These are phyloP conservation scores for Leccinum incarnatum DNA, from an alignment of 768 basidiomycete species.

Conservation along the genomic window DNA sequence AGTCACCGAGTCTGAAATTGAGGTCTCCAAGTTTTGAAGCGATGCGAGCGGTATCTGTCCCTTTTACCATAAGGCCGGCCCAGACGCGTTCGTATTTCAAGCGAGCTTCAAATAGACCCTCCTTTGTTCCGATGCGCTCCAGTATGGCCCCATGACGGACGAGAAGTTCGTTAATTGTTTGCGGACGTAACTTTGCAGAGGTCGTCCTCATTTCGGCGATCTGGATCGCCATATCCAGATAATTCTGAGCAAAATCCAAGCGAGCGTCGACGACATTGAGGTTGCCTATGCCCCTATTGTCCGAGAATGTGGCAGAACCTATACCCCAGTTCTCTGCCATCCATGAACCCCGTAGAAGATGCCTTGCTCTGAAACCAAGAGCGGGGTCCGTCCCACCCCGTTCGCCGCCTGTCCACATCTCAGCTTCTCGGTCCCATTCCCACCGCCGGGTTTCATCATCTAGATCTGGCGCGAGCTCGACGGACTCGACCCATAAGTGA, in stretches of 20 bases:
- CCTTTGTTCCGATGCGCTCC: conserved; percentile 56
- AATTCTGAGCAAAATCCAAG: conserved; percentile 51
- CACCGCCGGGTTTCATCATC: conserved; percentile 56
- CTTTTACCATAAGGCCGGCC: conserved; percentile 40
- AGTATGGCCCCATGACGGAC: conserved; percentile 52
- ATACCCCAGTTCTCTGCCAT: conserved; percentile 65
- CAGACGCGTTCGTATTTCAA: conserved; percentile 58
- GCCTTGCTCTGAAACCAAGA: conserved; percentile 59
- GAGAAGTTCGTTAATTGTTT: conserved; percentile 55
- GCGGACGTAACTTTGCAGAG: conserved; percentile 42
- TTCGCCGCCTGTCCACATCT: conserved; percentile 58
- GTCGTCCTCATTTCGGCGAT: conserved; percentile 41
- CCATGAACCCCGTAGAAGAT: conserved; percentile 69
- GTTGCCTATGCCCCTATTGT: conserved; percentile 34
- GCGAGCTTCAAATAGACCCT: conserved; percentile 52
- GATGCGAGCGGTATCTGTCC: conserved; percentile 47
- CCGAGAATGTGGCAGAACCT: conserved; percentile 39
- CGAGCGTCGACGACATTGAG: conserved; percentile 52
- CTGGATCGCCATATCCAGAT: conserved; percentile 48
- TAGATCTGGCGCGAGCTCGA: conserved; percentile 42
- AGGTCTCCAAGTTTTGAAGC: conserved; percentile 71
- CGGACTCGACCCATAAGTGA: conserved; percentile 64
- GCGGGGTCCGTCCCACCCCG: conserved; percentile 69
- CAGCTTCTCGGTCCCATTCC: conserved; percentile 66
- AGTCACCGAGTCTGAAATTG: conserved; percentile 51